Percentiles rank a stretch among this genome's conserved stretches.
phyloP scores from a whole-genome alignment of 805 yeast genomes.

The Hanseniaspora occidentalis region DNA sequence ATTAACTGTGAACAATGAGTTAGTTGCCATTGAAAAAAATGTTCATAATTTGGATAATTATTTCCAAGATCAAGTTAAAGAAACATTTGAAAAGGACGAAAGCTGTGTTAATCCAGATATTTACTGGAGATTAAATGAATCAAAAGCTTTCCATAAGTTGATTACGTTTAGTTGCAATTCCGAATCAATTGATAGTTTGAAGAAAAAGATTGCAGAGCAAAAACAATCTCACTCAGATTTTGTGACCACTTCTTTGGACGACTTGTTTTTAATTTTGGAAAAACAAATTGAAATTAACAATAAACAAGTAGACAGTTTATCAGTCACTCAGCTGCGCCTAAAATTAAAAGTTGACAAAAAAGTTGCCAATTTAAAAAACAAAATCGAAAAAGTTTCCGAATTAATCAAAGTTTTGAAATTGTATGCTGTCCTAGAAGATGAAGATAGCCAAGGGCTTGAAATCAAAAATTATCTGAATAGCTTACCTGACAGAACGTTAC shows the following conservation, averaged over 20 bases:
- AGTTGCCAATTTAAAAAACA: background rate
- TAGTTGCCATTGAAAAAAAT: conserved; percentile 23
- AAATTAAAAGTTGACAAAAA: background rate
- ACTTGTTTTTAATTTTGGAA: background rate
- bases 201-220: background rate
- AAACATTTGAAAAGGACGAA: conserved; percentile 17
- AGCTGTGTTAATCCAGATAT: conserved; percentile 18
- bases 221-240: background rate
- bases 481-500: conserved; percentile 7
- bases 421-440: background rate
- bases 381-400: background rate
- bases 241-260: background rate
- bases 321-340: background rate
- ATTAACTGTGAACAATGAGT: conserved; percentile 20
- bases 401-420: background rate
- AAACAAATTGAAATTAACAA: background rate
- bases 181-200: background rate
- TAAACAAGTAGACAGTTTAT: background rate
- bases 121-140: conserved; percentile 27
- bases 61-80: conserved; percentile 23
- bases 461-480: background rate
- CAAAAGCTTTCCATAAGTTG: conserved; percentile 1
- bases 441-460: too few species aligned
- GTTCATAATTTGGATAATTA: conserved; percentile 16
- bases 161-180: background rate